Conservation (phyloP, 1,284 basidiomycete species). For the Lentinus polychrous region DNA sequence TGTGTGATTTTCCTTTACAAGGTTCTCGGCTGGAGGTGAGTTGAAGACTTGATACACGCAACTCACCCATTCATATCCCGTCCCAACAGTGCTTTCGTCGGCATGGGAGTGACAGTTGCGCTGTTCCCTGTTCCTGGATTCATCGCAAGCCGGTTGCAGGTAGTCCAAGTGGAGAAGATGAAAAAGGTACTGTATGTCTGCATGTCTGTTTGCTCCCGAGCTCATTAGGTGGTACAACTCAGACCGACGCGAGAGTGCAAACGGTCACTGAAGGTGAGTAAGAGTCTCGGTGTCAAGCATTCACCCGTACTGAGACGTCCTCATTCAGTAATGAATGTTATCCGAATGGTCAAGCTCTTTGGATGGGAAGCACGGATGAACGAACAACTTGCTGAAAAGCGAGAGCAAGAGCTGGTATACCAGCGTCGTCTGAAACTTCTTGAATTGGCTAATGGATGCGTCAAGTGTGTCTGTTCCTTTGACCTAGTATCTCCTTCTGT, state of each 20-base stretch:
- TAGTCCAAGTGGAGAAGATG: constrained; percentile 18
- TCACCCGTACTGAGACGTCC: constrained; percentile 11
- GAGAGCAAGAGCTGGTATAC: constrained; percentile 48
- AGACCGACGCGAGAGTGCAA: constrained; percentile 44
- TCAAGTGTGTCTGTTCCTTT: constrained; percentile 25
- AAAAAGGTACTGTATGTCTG: constrained; percentile 18
- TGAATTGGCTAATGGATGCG: constrained; percentile 28
- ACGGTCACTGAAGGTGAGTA: constrained; percentile 38
- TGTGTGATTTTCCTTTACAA: constrained; percentile 33
- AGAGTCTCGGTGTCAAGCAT: constrained; percentile 1
- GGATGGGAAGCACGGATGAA: constrained; percentile 48
- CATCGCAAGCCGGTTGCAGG: constrained; percentile 24
- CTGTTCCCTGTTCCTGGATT: constrained; percentile 44
- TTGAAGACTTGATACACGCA: background rate
- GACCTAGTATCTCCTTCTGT: background rate
- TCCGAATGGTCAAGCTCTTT: constrained; percentile 54
- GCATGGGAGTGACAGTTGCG: constrained; percentile 44
- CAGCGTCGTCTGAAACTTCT: constrained; percentile 36
- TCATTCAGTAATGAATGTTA: constrained; percentile 26
- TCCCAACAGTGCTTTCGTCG: constrained; percentile 36
- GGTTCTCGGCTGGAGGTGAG: constrained; percentile 38
- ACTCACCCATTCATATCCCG: background rate
- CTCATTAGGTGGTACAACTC: background rate
- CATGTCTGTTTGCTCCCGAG: background rate
- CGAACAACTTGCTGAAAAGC: constrained; percentile 37